A percentile compares a stretch with the other conserved stretches of the same genome.
Conservation (phyloP, 1,284 basidiomycete species). For the Cryptococcus jaspeensis region DNA sequence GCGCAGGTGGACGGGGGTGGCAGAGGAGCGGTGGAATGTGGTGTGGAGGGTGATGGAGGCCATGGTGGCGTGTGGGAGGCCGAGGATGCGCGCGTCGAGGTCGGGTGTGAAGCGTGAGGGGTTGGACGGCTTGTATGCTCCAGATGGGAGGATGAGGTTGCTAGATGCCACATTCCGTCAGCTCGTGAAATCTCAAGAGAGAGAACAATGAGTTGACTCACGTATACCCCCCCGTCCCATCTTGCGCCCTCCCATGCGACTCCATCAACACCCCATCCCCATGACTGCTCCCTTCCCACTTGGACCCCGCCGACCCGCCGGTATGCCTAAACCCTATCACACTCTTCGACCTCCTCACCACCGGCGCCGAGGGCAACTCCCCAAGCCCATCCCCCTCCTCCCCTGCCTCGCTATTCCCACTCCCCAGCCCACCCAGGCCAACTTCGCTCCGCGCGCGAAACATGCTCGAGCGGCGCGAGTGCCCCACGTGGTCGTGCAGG, state of each 20-base stretch:
- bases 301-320: neutral
- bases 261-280: slow-evolving; percentile 41
- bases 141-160: slow-evolving; percentile 67
- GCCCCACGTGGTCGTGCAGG: slow-evolving; percentile 9
- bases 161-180: slow-evolving; percentile 55
- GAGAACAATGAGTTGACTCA: slow-evolving; percentile 15
- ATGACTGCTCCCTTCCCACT: slow-evolving; percentile 37
- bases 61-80: slow-evolving; percentile 80
- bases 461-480: slow-evolving; percentile 10
- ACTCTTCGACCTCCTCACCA: slow-evolving; percentile 21
- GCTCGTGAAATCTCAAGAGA: neutral
- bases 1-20: slow-evolving; percentile 54
- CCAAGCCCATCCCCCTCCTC: slow-evolving; percentile 20
- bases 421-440: neutral
- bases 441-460: slow-evolving; percentile 16
- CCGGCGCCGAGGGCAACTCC: slow-evolving; percentile 11
- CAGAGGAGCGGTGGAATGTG: slow-evolving; percentile 22
- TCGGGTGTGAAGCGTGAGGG: slow-evolving; percentile 50
- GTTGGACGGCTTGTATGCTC: slow-evolving; percentile 54
- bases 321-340: slow-evolving; percentile 21
- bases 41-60: slow-evolving; percentile 63
- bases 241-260: slow-evolving; percentile 33
- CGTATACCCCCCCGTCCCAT: slow-evolving; percentile 39
- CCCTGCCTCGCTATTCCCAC: slow-evolving; percentile 1
- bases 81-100: slow-evolving; percentile 70